Conservation (phyloP, 2,329 filamentous ascomycete species). For the Cercospora zeae-maydis region DNA sequence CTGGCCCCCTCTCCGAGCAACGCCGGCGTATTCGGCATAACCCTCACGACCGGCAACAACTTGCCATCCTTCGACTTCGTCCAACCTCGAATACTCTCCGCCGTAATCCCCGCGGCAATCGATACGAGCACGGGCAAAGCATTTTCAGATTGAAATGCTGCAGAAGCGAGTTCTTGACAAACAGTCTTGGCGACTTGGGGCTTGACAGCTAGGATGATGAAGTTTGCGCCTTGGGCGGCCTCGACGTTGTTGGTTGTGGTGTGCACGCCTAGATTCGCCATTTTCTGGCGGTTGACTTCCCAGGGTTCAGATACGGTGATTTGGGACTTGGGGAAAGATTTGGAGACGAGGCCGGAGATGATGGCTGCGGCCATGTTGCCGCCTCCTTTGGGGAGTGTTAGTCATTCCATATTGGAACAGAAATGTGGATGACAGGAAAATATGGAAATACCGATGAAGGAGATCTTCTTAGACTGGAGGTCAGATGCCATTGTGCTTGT, state of each 20-base stretch:
- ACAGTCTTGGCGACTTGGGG: slow-evolving; percentile 31
- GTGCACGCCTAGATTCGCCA: slow-evolving; percentile 28
- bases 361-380: slow-evolving; percentile 33
- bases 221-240: slow-evolving; percentile 26
- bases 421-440: too few species aligned
- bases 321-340: slow-evolving; percentile 24
- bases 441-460: slow-evolving; percentile 27
- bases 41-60: slow-evolving; percentile 26
- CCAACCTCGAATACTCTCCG: slow-evolving; percentile 26
- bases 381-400: slow-evolving; percentile 21
- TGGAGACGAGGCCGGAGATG: slow-evolving; percentile 28
- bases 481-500: slow-evolving; percentile 9
- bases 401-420: neutral
- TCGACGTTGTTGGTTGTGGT: slow-evolving; percentile 28
- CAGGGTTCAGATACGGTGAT: slow-evolving; percentile 32
- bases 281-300: slow-evolving; percentile 31
- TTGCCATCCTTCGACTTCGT: slow-evolving; percentile 22
- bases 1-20: slow-evolving; percentile 29
- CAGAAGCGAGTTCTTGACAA: slow-evolving; percentile 27
- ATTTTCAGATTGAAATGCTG: slow-evolving; percentile 18
- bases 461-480: slow-evolving; percentile 24
- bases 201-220: slow-evolving; percentile 31
- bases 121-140: slow-evolving; percentile 26
- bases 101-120: slow-evolving; percentile 29
- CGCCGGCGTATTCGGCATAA: slow-evolving; percentile 32